Conservation (phyloP, 2,329 filamentous ascomycete species). For the Huntiella omanensis region DNA sequence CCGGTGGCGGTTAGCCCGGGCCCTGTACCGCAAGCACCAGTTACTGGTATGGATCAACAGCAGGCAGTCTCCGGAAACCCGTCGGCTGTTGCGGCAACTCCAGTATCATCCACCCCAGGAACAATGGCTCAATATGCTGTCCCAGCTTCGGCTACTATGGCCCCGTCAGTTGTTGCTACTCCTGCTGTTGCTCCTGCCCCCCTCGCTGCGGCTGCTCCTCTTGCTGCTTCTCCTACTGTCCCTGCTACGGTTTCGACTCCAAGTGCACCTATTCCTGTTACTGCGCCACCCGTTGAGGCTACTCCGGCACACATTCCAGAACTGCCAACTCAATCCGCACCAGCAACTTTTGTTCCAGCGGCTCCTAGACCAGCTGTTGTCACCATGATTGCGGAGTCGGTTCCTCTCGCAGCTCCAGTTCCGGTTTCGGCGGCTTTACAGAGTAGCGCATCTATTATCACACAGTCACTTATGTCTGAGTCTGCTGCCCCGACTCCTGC, state of each 20-base stretch:
- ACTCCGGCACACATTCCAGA: background rate
- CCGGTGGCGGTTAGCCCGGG: no score
- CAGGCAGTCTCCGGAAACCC: background rate
- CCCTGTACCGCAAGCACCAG: background rate
- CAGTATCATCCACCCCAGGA: background rate
- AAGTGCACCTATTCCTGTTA: no score
- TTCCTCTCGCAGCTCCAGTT: constrained; percentile 6
- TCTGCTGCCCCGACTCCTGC: constrained; percentile 2
- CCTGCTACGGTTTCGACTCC: background rate
- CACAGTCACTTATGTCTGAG: background rate
- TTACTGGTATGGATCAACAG: background rate
- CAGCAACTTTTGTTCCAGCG: constrained; percentile 5
- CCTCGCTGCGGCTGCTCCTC: background rate
- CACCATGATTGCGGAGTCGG: constrained; percentile 7
- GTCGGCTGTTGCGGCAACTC: background rate
- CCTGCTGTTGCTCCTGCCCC: background rate
- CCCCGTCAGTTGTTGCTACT: no score
- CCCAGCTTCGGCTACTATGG: no score
- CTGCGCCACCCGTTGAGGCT: background rate
- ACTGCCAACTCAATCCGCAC: constrained; percentile 1
- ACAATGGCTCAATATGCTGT: background rate
- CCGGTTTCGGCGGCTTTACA: constrained; percentile 5
- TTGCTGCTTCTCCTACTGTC: background rate
- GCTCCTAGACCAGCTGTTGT: background rate
- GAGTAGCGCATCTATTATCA: background rate